Evolutionary conservation across 108 stramenopile genomes (phyloP).

Genomic region (Nannochloropsis salina): DNA sequence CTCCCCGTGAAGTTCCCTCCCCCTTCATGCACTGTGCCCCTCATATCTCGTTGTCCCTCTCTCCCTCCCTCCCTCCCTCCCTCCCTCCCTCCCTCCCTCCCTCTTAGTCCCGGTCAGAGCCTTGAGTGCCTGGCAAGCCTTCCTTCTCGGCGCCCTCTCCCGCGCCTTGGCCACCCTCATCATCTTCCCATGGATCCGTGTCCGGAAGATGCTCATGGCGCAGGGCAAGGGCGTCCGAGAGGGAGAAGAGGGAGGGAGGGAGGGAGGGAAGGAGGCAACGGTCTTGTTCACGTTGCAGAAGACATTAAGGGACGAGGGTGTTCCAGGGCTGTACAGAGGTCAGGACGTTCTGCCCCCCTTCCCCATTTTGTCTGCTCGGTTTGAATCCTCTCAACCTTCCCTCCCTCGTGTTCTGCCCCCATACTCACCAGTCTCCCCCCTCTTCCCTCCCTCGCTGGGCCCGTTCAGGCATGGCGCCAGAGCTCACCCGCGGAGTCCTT

Average conservation of each 20-base stretch:
- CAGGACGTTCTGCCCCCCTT: conserved; percentile 1
- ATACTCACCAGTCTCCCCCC: background rate
- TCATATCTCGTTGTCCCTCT: conserved; percentile 25
- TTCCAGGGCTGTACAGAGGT: conserved; percentile 56
- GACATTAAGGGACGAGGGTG: conserved; percentile 53
- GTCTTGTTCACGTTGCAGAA: conserved; percentile 24
- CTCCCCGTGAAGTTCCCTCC: background rate
- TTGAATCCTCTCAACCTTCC: background rate
- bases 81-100: conserved; percentile 29
- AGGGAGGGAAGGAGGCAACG: conserved; percentile 28
- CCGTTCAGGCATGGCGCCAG: conserved; percentile 71
- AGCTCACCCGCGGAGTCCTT: conserved; percentile 77
- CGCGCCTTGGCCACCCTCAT: conserved; percentile 72
- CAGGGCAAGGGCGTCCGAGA: conserved; percentile 24
- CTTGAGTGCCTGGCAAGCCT: conserved; percentile 65
- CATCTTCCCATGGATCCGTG: conserved; percentile 74
- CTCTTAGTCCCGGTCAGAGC: conserved; percentile 33
- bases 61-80: conserved; percentile 28
- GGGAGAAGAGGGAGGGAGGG: conserved; percentile 32
- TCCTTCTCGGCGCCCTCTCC: conserved; percentile 77
- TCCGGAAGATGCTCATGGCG: conserved; percentile 76
- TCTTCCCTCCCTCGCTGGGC: background rate
- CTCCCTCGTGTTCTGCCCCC: background rate
- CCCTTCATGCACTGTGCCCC: background rate
- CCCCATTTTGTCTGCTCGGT: background rate